These are phyloP conservation scores for Polytolypa hystricis DNA, from an alignment of 2,329 filamentous ascomycete genomes.

Conservation along the genomic window DNA sequence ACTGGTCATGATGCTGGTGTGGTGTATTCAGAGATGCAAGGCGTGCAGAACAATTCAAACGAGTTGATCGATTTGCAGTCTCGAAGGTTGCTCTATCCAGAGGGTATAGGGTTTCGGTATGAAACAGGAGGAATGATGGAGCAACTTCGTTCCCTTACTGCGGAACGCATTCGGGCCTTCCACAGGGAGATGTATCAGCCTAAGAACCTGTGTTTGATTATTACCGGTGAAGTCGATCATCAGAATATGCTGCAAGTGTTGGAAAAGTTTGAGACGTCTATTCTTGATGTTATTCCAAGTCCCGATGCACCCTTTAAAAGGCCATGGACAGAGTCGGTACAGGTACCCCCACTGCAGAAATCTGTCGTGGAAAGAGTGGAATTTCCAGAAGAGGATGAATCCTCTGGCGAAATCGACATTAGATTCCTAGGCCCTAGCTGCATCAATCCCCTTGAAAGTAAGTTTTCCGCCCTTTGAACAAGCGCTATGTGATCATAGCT, in stretches of 20 bases:
- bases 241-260: conserved; percentile 67
- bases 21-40: conserved; percentile 99
- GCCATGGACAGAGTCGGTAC: conserved; percentile 83
- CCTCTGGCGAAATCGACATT: conserved; percentile 75
- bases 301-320: conserved; percentile 65
- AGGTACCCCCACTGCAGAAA: conserved; percentile 59
- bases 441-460: conserved; percentile 53
- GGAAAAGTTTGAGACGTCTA: conserved; percentile 78
- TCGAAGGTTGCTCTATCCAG: conserved; percentile 71
- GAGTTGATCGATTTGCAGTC: conserved; percentile 83
- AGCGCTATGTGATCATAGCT: conserved; percentile 8
- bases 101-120: conserved; percentile 85
- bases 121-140: conserved; percentile 98
- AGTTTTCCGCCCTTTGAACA: conserved; percentile 12
- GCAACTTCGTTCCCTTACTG: conserved; percentile 70
- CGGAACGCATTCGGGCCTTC: conserved; percentile 85
- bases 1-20: conserved; percentile 91
- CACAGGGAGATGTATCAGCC: conserved; percentile 97
- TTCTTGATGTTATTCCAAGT: conserved; percentile 69
- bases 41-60: conserved; percentile 68
- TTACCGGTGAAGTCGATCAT: conserved; percentile 88
- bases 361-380: conserved; percentile 68
- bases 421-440: conserved; percentile 79
- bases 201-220: conserved; percentile 80
- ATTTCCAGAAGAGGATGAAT: conserved; percentile 95